Base-by-base conservation (phyloP, 805 yeast genomes). In the Candida montana region DNA sequence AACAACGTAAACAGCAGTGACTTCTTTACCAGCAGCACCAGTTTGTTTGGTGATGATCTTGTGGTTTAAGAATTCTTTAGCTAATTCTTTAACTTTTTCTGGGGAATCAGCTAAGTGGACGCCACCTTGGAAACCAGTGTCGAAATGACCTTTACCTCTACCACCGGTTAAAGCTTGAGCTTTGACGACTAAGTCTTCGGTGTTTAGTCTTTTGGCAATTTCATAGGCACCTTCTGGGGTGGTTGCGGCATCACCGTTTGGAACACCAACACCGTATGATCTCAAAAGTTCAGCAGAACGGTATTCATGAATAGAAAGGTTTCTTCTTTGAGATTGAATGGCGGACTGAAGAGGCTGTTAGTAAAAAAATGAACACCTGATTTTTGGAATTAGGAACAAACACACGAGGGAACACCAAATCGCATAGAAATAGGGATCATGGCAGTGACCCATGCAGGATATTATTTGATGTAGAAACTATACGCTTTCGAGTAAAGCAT, bases 131-230 rank as follows among this genome's bases (percentile, higher is more conserved):
- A 87, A 79, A 40, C 99, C 99, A 57, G 81, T 81, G 70, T 90
- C 96, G 53, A 93, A 90, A 68, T 87, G 90, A 50, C 99, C 99
- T 69, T 93, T 93, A 70, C 99, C 99, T 71, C 99, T 83, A 62
- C 99, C 99, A 71, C 99, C 99, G 45, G 99, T 90, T 60, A 93
- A 77, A 37, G 96, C 97, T 72, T 93, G 99, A 48, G 99, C 99
- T 74, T 93, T 93, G 66, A 93, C 76, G 50, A 93, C 99, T 67
- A 93, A 72, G 57, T 85, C 95, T 59, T 81, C 80, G 52, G 85
- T 75, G 54, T 76, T 75, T 60, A 93, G 75, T 44, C 72, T 68
- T 68, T 81, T 76, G 54, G 98, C 98, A 40, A 82, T 80, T 45
- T 81, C 74, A 64, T 64, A 85, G 33, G 98, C 98, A 50, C 83